Evolutionary conservation across 2,329 filamentous ascomycete genomes (phyloP).

Genomic region (Pestalotiopsis sp.): DNA sequence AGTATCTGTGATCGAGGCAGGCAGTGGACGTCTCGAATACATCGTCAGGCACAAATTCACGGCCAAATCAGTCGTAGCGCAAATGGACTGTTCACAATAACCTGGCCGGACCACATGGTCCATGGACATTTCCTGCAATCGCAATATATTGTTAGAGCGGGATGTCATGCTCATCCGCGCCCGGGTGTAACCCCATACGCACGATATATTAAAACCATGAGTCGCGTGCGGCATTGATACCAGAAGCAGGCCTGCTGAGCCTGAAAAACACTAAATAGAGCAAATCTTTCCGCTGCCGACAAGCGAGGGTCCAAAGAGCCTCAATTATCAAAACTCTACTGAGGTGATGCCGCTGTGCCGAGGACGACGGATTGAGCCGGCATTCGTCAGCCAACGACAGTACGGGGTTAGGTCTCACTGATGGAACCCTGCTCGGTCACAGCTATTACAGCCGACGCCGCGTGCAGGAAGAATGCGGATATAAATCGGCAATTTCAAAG

Average conservation of each 20-base stretch:
- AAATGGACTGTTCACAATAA: background rate
- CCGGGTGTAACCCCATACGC: background rate
- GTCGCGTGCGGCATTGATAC: background rate
- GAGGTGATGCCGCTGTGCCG: background rate
- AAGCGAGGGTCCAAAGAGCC: background rate
- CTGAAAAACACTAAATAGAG: background rate
- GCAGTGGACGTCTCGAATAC: background rate
- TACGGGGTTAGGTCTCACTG: background rate
- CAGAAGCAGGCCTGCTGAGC: background rate
- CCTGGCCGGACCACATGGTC: background rate
- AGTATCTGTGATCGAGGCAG: background rate
- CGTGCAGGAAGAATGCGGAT: background rate
- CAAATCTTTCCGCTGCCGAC: background rate
- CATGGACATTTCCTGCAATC: background rate
- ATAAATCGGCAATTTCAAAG: background rate
- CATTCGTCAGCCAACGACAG: background rate
- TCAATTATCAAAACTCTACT: background rate
- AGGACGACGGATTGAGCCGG: background rate
- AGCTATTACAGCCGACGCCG: background rate
- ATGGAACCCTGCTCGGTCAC: background rate
- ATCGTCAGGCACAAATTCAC: background rate
- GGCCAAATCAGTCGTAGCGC: background rate
- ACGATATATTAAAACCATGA: background rate
- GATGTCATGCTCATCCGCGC: background rate
- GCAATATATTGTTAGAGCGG: background rate